Conservation (phyloP, 164 flowering plant species). For the Houttuynia cordata region DNA sequence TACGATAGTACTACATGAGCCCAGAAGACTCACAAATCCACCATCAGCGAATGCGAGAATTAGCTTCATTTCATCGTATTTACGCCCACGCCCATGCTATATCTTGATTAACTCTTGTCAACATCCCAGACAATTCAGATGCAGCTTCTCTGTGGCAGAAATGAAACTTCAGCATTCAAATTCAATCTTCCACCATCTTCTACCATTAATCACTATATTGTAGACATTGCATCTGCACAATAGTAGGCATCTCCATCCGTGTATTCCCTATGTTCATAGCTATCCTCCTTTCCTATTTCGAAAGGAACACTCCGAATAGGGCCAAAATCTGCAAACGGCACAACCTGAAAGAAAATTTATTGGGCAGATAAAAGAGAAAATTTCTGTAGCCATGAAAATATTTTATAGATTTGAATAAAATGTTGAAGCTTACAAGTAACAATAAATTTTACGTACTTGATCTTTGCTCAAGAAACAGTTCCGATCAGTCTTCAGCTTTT, state of each 20-base stretch:
- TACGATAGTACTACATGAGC: too few species aligned
- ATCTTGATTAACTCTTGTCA: too few species aligned
- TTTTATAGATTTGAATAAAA: background rate
- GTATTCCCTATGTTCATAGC: background rate
- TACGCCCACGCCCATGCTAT: too few species aligned
- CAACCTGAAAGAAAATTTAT: conserved; percentile 1
- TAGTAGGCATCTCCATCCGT: background rate
- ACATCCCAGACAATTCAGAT: too few species aligned
- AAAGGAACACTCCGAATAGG: background rate
- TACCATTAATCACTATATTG: background rate
- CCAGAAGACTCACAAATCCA: too few species aligned
- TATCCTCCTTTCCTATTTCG: background rate
- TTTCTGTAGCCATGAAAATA: background rate
- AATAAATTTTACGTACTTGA: conserved; percentile 4
- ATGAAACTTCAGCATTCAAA: background rate
- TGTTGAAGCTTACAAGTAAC: background rate
- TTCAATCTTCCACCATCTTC: background rate
- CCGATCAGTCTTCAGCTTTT: conserved; percentile 3
- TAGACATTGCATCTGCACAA: background rate
- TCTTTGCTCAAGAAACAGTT: conserved; percentile 2
- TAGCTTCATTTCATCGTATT: too few species aligned
- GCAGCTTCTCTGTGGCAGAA: background rate
- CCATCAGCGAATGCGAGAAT: too few species aligned
- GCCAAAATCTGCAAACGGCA: background rate
- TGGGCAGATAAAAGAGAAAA: background rate